Base-by-base conservation (phyloP, 2,329 filamentous ascomycete genomes). In the Geoglossum cookeanum region DNA sequence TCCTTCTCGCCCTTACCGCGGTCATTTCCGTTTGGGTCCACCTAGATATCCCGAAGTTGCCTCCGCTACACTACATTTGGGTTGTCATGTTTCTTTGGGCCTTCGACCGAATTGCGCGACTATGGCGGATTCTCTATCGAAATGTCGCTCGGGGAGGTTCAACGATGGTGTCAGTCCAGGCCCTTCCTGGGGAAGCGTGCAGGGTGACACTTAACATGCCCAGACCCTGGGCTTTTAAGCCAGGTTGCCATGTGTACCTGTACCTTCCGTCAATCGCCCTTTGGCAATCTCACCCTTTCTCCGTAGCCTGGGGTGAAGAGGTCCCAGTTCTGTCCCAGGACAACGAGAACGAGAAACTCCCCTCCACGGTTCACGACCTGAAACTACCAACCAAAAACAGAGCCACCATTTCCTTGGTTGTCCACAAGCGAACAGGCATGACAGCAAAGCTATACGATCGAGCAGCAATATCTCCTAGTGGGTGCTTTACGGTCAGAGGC, bases 201-300 rank as follows among this genome's bases (percentile, higher is more conserved):
- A 80, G 85, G 54, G 76, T 91, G 55, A 89, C 84, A 0, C 77
- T 88, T 55, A 81, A 78, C 57, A 78, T 90, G 73, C 80, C 84
- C 8, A 80, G 84, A 49, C 84, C 84, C n/a, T 90, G 85, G 84
- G 77, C 71, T 45, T 87, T 87, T 74, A 74, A 75, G 59, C 81
- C 85, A 0, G 85, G 85, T 39, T 84, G 89, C 68, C 85, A 91
- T 66, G 82, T 85, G 39, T 91, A 89, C 67, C 71, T 91, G 22
- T 89, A 89, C 71, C 78, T 91, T 70, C 86, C 86, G 6, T 73
- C 75, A 4, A 73, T 90, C 64, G 83, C 83, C 61, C 75, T 81
- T 60, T 83, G 79, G 78, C 84, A 85, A 63, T 87, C 83, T 52
- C 85, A 91, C 65, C 85, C 85, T 1, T 90, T 90, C 72, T 87